Evolutionary conservation across 2,329 filamentous ascomycete species (phyloP).

Genomic region (Decorospora gaudefroyi): DNA sequence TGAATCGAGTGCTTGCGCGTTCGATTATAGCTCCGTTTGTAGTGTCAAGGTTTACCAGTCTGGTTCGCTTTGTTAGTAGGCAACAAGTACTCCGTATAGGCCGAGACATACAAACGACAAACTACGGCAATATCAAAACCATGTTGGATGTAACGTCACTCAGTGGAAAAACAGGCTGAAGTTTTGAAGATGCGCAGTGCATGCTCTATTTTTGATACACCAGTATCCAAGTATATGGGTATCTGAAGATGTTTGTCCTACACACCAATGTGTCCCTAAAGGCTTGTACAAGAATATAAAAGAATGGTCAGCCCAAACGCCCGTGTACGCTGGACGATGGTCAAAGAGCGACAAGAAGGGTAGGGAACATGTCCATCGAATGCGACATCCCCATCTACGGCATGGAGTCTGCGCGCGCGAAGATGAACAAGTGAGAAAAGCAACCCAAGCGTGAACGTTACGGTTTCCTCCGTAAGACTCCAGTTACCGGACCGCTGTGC

Average conservation of each 20-base stretch:
- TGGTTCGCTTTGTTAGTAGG: too few species aligned
- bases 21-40: slow-evolving; percentile 1
- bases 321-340: slow-evolving; percentile 3
- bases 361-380: slow-evolving; percentile 8
- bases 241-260: slow-evolving; percentile 20
- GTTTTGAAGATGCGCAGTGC: slow-evolving; percentile 9
- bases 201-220: slow-evolving; percentile 17
- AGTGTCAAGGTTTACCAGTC: neutral
- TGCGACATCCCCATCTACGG: slow-evolving; percentile 29
- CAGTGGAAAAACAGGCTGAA: neutral
- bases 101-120: neutral
- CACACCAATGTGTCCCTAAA: slow-evolving; percentile 27
- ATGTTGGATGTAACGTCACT: too few species aligned
- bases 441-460: slow-evolving; percentile 20
- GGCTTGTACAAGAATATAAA: slow-evolving; percentile 36
- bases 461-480: slow-evolving; percentile 21
- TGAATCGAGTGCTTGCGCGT: slow-evolving; percentile 3
- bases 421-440: slow-evolving; percentile 9
- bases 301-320: slow-evolving; percentile 8
- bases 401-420: slow-evolving; percentile 20
- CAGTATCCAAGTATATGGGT: slow-evolving; percentile 24
- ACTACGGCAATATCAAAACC: neutral
- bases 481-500: slow-evolving; percentile 27
- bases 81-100: slow-evolving; percentile 1
- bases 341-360: slow-evolving; percentile 41